Evolutionary conservation across 1,139 yeast species (phyloP), one percentile per base, ranked within the genome.

Genomic region (Saccharomyces hybrid): DNA sequence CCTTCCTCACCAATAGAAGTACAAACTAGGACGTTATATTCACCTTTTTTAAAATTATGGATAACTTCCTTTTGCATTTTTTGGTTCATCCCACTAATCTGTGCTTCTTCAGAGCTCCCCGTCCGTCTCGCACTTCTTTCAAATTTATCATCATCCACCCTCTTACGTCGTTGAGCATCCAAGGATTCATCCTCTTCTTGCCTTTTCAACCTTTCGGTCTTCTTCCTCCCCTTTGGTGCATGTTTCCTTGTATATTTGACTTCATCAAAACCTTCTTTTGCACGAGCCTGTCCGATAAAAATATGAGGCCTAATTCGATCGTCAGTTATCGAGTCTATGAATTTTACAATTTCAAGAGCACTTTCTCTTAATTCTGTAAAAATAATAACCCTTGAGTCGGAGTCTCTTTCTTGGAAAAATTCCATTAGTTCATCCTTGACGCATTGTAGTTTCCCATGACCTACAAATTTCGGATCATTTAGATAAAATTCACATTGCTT

Each of bases 1-100:
- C 99, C 99, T 75, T 95, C 99, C 69, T 95, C 99, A 49, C 98
- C 99, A 67, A 95, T 93, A 0, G 97, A 90, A 0, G 99, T 95
- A 5, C 98, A 97, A 2, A 95, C 96, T 29, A 95, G 74, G 6
- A 88, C 83, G 66, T 93, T 95, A 64, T 80, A 81, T 1, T 71
- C 74, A 5, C 96, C 96, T 0, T 71, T 63, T 62, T 86, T 87
- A 71, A 95, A 93, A 57, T 83, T 78, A 42, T 78, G 78, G 48
- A 95, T 86, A 9, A 88, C 78, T 57, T 84, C 84, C 62, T 86
- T 85, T 62, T 86, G 95, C 42, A 79, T 73, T 58, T 82, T 83
- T 65, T 86, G 95, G 52, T 78, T 82, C 93, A 86, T 86, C 31
- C 78, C 78, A 49, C 67, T 70, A 1, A 73, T 50, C 54, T 75